Base-by-base conservation (phyloP, 2,329 filamentous ascomycete species). In the Amesomyces nigricolor region DNA sequence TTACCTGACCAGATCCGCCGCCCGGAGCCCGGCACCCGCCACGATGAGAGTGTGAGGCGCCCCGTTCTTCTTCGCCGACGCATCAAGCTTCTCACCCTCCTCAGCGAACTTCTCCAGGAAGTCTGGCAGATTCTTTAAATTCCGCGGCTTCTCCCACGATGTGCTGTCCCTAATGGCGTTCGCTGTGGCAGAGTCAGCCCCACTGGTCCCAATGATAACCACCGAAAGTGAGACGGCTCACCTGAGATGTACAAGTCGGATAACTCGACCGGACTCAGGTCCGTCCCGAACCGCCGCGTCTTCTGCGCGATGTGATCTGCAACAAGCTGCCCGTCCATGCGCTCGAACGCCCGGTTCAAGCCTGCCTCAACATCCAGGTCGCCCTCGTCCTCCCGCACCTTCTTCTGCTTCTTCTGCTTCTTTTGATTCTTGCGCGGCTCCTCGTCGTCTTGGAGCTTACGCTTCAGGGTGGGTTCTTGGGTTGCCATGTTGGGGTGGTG, bases 31-130 rank as follows among this genome's bases (percentile, higher is more conserved):
- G 5, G 91, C 90, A 8, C 83, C 83, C 11, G 91, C 84, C n/a
- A 99, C 81, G 37, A 99, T 83, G 53, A 99, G 78, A 1, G 92
- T 97, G 70, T 97, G 94, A 32, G 88, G 88, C 1, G 83, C 76
- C 5, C 87, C 88, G 40, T 85, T 85, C 64, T 83, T 77, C 72
- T 86, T 81, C 0, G 88, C 80, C 0, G 88, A 80, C 52, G 81
- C 78, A 1, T 78, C 78, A 17, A 96, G 75, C 53, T 64, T 64
- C 75, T 78, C 53, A 77, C 57, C 75, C 0, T 83, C 79, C 22
- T 76, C 76, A 1, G 80, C 72, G 59, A 86, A 83, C 11, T 76
- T 72, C 68, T 92, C 89, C 47, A 99, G 71, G 64, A 95, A 99
- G 0, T 77, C 78, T 0, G 92, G 84, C 14, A 97, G 77, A 58